Base-by-base conservation (phyloP, 192 early-diverging fungal species). In the Mortierella hygrophila region DNA sequence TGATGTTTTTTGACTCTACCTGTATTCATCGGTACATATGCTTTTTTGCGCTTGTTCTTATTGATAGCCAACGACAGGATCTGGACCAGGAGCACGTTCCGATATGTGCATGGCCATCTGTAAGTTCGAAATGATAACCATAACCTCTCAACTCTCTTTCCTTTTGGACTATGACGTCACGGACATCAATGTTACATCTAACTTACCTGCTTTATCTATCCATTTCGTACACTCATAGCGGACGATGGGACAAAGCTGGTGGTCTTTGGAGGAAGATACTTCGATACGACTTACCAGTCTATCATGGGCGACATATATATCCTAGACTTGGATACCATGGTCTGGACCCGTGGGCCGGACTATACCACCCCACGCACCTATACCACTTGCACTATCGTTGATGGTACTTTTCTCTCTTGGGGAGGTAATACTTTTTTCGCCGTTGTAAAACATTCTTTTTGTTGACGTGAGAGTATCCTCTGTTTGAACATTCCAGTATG, bases 71-170 rank as follows among this genome's bases (percentile, higher is more conserved):
- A 76, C 75, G 11, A 76, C 75, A 11, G 75, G 75, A 41, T 0
- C 11, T 16, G 60, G 23, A 10, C 75, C 75, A 40, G 47, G 35
- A 18, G 26, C 4, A 3, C 75, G 75, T 20, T 41, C 55, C 23
- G 57, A 76, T 4, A 60, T 65, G 75, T 76, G 75, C 42, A 57
- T 76, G 54, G 75, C 54, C n/a, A 40, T 76, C 54, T 68, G 75
- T 76, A 76, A 65, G 75, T 46, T 26, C 55, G 2, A 6, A 9
- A 60, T 60, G 21, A 20, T 8, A 20, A 20, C 1, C 7, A n/a
- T 6, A 70, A 32, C 15, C 13, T 35, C 29, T 26, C 6, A 4
- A 2, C 13, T 37, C 26, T 29, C 65, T 37, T 29, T 37, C 29
- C 35, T 23, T 1, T 15, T 68, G 32, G 10, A 32, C 4, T 68